Base-by-base conservation (phyloP, 805 yeast genomes). In the Lachancea sp. region DNA sequence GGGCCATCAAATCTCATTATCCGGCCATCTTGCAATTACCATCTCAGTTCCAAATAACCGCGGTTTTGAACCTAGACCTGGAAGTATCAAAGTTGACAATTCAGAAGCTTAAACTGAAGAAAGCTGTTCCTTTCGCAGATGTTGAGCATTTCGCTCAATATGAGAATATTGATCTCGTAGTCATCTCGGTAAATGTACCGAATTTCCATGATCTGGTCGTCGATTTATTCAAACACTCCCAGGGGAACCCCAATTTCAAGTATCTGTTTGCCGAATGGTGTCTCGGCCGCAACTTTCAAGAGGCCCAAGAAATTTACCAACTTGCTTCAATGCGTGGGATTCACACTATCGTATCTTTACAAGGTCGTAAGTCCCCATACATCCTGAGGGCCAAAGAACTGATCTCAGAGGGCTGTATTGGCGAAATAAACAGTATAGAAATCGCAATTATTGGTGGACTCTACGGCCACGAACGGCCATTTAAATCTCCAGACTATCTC, bases 301-400 rank as follows among this genome's bases (percentile, higher is more conserved):
- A 56, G 36, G 61, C 60, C 2, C 56, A 55, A 44, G 40, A 40
- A n/a, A 48, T 58, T 5, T 54, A 54, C 41, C 43, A 45, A 25
- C 51, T 51, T 2, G 54, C 61, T 3, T 44, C 53, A 3, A 30
- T 39, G 16, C 48, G 60, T 20, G 55, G 58, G 1, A 33, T 58
- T 18, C 63, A 55, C 33, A 54, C 61, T 5, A 48, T 58, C 25
- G 51, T 58, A 5, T 50, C 58, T 9, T 42, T 58, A 41, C 61
- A 58, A 43, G 63, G 63, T 15, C 44, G 61, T 11, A 55, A 56
- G 36, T 55, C 61, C 1, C 63, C 61, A 3, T 56, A 58, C 43
- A 49, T 58, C 9, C 41, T 53, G 18, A 46, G 60, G 13, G 63
- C 61, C 2, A 58, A 58, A 38, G 61, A 58, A 40, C 40, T 58